Evolutionary conservation across 768 basidiomycete genomes (phyloP).

Genomic region (Trametes villosa): DNA sequence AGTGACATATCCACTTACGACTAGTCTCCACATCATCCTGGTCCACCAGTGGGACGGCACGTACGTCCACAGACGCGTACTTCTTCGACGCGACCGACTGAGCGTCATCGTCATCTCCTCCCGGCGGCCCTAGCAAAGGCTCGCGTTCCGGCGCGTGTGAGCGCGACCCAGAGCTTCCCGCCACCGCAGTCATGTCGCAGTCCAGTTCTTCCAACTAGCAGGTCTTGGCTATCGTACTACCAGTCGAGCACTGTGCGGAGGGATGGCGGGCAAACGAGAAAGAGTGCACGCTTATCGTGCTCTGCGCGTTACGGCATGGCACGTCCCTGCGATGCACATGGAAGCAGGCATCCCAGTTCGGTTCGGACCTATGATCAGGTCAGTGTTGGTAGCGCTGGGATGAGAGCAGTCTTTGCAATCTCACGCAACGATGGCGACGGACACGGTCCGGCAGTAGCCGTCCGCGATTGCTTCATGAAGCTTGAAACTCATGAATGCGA

Average conservation of each 20-base stretch:
- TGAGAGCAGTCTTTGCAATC: slow-evolving; percentile 11
- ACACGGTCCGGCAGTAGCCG: not conserved
- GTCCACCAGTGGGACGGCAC: not conserved
- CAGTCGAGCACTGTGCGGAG: too few species aligned
- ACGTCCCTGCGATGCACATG: too few species aligned
- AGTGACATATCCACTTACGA: not conserved
- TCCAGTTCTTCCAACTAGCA: not conserved
- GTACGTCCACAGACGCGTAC: slow-evolving; percentile 20
- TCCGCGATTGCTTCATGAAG: not conserved
- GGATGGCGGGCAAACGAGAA: too few species aligned
- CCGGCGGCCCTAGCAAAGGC: slow-evolving; percentile 4
- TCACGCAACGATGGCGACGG: slow-evolving; percentile 18
- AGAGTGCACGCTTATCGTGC: too few species aligned
- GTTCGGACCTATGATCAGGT: too few species aligned
- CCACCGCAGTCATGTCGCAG: not conserved
- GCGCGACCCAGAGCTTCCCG: not conserved
- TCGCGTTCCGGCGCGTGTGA: slow-evolving; percentile 2
- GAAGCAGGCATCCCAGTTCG: too few species aligned
- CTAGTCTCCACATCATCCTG: slow-evolving; percentile 1
- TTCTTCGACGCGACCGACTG: slow-evolving; percentile 2
- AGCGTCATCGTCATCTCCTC: not conserved
- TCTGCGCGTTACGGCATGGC: too few species aligned
- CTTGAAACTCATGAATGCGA: not conserved
- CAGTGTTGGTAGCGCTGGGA: too few species aligned
- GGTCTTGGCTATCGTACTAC: too few species aligned